Evolutionary conservation across 352 stramenopile genomes (phyloP), one percentile per base, ranked within the genome.

Genomic region (Phytophthora tentaculata): DNA sequence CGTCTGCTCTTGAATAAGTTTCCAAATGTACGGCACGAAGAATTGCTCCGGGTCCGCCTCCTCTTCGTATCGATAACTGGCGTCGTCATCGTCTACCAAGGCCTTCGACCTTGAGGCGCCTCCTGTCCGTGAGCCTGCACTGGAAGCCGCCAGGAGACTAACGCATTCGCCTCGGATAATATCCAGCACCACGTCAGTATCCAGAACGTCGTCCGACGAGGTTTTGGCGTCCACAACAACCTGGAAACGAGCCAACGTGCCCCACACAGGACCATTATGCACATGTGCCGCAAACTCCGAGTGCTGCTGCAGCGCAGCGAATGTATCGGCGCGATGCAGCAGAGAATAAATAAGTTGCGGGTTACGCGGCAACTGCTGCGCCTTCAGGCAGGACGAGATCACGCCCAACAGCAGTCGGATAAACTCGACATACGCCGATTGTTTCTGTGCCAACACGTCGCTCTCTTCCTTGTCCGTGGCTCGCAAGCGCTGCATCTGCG

Each of bases 341-440:
- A 95, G 64, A 28, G 85, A 88, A 88, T 93, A 95, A 87, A 95
- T 94, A 80, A 95, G 82, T 75, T 95, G 87, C 14, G 87, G 84
- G 54, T 95, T 95, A 17, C 82, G 74, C 12, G 83, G 84, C 59
- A 95, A 52, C 47, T 92, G 56, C 37, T 81, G 79, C 1, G 79
- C 29, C 73, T 92, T 91, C 28, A 93, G 62, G 56, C 81, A 90
- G 5, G 84, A 85, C 26, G 80, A 87, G 48, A 91, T 71, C 37
- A 93, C 66, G 9, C 81, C 83, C 19, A 95, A 73, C 16, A 92
- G 51, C 44, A 93, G 67, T 7, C 81, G 84, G 35, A 93, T 86
- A 56, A 91, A 92, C 67, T 93, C 87, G 12, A 93, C 79, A 62
- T 95, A 95, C 17, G 84, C 81, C 17, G 64, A 77, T 45, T 70